These are phyloP conservation scores for Pythium folliculosum DNA, from an alignment of 352 stramenopile species.

Conservation along the genomic window DNA sequence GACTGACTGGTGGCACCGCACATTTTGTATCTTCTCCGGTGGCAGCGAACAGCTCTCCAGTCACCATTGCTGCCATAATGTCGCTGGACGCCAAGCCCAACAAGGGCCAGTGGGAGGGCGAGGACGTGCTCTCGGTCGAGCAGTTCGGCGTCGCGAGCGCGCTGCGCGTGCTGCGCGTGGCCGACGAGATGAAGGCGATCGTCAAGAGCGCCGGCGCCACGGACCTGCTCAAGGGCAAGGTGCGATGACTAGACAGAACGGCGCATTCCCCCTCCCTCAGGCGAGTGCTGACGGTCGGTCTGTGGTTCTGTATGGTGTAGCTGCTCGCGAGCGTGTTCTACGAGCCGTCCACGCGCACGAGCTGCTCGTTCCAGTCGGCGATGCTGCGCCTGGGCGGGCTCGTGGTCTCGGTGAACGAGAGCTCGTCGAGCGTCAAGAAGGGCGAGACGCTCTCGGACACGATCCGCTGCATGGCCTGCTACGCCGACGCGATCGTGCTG, in stretches of 20 bases:
- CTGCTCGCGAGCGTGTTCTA: conserved; percentile 98
- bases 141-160: conserved; percentile 78
- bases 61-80: background rate
- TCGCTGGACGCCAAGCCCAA: conserved; percentile 63
- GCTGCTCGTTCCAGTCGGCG: conserved; percentile 97
- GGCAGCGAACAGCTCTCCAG: no score
- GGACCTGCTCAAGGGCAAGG: conserved; percentile 85
- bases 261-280: no score
- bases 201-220: conserved; percentile 69
- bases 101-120: conserved; percentile 59
- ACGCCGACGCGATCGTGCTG: conserved; percentile 95
- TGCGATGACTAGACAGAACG: conserved; percentile 13
- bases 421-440: conserved; percentile 96
- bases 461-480: conserved; percentile 96
- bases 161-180: conserved; percentile 68
- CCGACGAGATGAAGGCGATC: conserved; percentile 84
- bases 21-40: background rate
- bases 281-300: background rate
- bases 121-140: conserved; percentile 78
- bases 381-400: conserved; percentile 96
- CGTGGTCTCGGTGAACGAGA: conserved; percentile 95
- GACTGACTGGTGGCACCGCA: conserved; percentile 24
- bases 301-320: conserved; percentile 26
- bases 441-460: conserved; percentile 98
- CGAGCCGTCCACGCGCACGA: conserved; percentile 98